Conservation (phyloP, 176 grass and related monocot genomes). For the Avena eriantha region DNA sequence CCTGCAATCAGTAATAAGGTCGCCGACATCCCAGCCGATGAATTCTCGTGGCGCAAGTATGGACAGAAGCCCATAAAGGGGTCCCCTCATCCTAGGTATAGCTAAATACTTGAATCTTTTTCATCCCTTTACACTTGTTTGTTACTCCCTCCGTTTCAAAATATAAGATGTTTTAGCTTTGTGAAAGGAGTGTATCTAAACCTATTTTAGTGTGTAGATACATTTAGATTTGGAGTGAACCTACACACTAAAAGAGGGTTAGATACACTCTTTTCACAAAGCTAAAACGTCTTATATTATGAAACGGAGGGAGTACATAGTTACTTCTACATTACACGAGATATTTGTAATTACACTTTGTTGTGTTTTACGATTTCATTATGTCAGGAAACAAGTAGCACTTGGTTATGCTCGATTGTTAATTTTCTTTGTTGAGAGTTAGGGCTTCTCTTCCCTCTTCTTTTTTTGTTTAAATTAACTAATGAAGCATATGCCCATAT, state of each 20-base stretch:
- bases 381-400: neutral
- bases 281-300: too few species aligned
- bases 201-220: too few species aligned
- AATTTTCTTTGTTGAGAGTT: slow-evolving; percentile 20
- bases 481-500: neutral
- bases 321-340: too few species aligned
- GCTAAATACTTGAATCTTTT: slow-evolving; percentile 23
- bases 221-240: too few species aligned
- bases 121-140: neutral
- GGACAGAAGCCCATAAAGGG: slow-evolving; percentile 99
- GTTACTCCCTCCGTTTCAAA: too few species aligned
- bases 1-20: slow-evolving; percentile 97
- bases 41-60: slow-evolving; percentile 97
- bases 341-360: neutral
- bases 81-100: slow-evolving; percentile 97
- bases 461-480: neutral
- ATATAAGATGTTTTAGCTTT: too few species aligned
- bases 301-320: too few species aligned
- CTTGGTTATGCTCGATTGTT: neutral
- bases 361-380: neutral
- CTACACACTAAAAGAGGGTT: too few species aligned
- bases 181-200: too few species aligned
- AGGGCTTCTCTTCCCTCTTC: neutral
- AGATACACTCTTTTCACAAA: too few species aligned
- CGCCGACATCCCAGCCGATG: slow-evolving; percentile 88